Conservation (phyloP, 495 filamentous ascomycete genomes). For the Mycothermus thermophilus region DNA sequence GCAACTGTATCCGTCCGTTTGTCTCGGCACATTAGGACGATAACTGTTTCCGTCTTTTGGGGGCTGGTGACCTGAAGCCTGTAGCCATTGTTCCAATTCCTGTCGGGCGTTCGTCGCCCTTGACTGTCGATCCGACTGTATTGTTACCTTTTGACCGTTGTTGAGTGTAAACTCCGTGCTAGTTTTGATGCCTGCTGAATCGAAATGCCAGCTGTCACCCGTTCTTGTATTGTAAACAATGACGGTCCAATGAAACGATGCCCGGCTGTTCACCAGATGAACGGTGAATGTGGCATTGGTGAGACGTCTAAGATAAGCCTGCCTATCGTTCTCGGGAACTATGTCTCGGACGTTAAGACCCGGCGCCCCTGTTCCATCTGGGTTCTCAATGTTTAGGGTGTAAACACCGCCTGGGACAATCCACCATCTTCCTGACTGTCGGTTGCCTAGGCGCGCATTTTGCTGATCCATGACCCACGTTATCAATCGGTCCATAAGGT, state of each 20-base stretch:
- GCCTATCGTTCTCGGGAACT: too few relatives aligned
- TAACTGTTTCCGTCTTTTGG: background rate
- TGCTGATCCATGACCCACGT: slow-evolving; percentile 1
- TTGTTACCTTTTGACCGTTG: too few relatives aligned
- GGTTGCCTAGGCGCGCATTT: background rate
- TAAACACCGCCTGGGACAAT: too few relatives aligned
- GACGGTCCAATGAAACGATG: background rate
- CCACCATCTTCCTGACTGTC: background rate
- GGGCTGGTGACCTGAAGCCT: background rate
- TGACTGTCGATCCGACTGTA: background rate
- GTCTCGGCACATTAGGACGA: background rate
- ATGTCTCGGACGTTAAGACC: background rate
- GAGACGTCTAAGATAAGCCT: too few relatives aligned
- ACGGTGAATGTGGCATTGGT: background rate
- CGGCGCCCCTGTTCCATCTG: too few relatives aligned
- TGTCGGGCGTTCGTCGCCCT: background rate
- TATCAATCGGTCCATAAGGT: background rate
- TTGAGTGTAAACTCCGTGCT: too few relatives aligned
- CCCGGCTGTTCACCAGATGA: background rate
- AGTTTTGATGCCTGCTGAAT: too few relatives aligned
- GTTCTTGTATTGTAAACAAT: background rate
- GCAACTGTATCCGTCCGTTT: slow-evolving; percentile 5
- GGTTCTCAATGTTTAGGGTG: too few relatives aligned
- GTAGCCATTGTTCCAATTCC: background rate
- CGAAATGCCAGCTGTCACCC: slow-evolving; percentile 3